Conservation (phyloP, 2,329 filamentous ascomycete species). For the Beauveria asiatica region DNA sequence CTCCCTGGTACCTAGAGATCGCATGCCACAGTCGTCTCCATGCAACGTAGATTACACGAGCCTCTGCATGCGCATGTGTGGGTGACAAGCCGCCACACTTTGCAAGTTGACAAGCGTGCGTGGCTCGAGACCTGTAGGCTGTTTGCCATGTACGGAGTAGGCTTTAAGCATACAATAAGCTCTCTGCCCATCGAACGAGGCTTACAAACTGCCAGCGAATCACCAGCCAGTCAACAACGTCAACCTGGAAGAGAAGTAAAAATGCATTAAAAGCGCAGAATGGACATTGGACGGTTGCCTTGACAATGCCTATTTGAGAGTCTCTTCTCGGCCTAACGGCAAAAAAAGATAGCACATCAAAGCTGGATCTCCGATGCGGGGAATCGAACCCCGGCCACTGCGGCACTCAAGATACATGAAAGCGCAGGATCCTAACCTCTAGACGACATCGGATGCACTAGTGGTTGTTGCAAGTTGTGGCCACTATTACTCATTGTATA, state of each 20-base stretch:
- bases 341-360: background rate
- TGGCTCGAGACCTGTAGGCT: background rate
- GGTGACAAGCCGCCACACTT: background rate
- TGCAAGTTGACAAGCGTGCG: background rate
- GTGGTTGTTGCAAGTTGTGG: background rate
- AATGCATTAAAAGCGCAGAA: too few relatives aligned
- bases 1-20: slow-evolving; percentile 1
- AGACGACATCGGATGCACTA: slow-evolving; percentile 9
- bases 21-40: background rate
- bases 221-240: too few relatives aligned
- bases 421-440: slow-evolving; percentile 10
- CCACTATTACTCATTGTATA: background rate
- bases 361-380: slow-evolving; percentile 8
- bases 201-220: too few relatives aligned
- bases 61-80: background rate
- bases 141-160: too few relatives aligned
- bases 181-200: too few relatives aligned
- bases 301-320: too few relatives aligned
- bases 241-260: too few relatives aligned
- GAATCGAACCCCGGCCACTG: slow-evolving; percentile 10
- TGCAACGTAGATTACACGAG: background rate
- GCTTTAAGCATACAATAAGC: too few relatives aligned
- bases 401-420: slow-evolving; percentile 5
- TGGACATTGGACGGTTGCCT: too few relatives aligned
- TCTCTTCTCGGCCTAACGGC: too few relatives aligned